Evolutionary conservation across 2,329 filamentous ascomycete species (phyloP).

Genomic region (Colletotrichum magnum): DNA sequence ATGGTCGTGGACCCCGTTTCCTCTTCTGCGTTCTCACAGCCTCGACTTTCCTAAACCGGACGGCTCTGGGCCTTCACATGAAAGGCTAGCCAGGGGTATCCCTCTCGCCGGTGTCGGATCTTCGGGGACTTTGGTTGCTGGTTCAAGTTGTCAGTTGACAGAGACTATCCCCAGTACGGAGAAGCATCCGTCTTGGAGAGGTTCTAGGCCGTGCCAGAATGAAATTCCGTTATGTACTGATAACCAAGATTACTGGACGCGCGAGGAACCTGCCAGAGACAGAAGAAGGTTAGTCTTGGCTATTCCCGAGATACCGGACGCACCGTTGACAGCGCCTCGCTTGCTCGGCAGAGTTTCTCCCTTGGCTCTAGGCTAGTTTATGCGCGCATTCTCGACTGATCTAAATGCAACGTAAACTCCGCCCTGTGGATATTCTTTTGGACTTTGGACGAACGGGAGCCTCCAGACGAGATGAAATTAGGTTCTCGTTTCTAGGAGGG

Average conservation of each 20-base stretch:
- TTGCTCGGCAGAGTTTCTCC: constrained; percentile 23
- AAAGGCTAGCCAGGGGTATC: neutral
- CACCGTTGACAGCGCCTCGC: constrained; percentile 9
- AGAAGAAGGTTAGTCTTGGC: constrained; percentile 27
- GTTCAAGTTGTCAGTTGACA: neutral
- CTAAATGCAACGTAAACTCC: constrained; percentile 24
- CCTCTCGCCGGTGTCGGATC: constrained; percentile 11
- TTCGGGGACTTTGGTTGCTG: neutral
- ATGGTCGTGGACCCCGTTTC: neutral
- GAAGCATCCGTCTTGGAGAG: neutral
- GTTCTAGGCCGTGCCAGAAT: neutral
- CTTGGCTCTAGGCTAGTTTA: constrained; percentile 29
- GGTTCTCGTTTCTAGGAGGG: constrained; percentile 22
- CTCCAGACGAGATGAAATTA: constrained; percentile 22
- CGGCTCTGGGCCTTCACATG: constrained; percentile 10
- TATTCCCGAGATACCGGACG: constrained; percentile 7
- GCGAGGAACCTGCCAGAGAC: constrained; percentile 27
- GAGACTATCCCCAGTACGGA: constrained; percentile 6
- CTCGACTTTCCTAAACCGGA: constrained; percentile 29
- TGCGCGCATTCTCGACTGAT: constrained; percentile 14
- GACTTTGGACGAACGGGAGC: constrained; percentile 27
- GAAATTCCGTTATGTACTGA: constrained; percentile 10
- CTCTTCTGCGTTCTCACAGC: neutral
- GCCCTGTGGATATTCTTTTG: constrained; percentile 12
- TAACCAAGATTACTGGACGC: constrained; percentile 25